phyloP scores from a whole-genome alignment of 495 filamentous ascomycete genomes.

The Chaetomidium leptoderma region DNA sequence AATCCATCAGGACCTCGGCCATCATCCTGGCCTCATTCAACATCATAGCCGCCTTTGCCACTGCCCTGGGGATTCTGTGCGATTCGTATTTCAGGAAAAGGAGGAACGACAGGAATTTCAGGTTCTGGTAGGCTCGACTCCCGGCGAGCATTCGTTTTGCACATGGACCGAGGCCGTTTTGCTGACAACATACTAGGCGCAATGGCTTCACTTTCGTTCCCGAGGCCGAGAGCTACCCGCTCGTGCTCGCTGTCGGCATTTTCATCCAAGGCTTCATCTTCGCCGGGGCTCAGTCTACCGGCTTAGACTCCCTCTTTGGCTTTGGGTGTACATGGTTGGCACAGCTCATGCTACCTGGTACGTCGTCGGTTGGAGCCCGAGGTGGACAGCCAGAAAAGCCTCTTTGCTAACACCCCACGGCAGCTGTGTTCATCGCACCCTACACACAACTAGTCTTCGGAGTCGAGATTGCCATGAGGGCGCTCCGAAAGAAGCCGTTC shows the following conservation, averaged over 20 bases:
- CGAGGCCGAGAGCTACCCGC: slow-evolving; percentile 40
- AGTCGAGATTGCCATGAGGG: slow-evolving; percentile 40
- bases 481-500: slow-evolving; percentile 40
- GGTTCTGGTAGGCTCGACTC: slow-evolving; percentile 27
- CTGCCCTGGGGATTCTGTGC: slow-evolving; percentile 42
- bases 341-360: slow-evolving; percentile 48
- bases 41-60: slow-evolving; percentile 44
- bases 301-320: slow-evolving; percentile 38
- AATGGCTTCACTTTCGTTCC: slow-evolving; percentile 39
- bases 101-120: slow-evolving; percentile 32
- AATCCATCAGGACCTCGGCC: slow-evolving; percentile 46
- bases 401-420: slow-evolving; percentile 15
- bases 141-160: not conserved
- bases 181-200: slow-evolving; percentile 25
- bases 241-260: slow-evolving; percentile 45
- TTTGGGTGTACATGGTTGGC: slow-evolving; percentile 40
- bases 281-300: slow-evolving; percentile 42
- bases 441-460: slow-evolving; percentile 46
- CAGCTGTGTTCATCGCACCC: slow-evolving; percentile 48
- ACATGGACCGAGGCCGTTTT: not conserved
- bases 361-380: slow-evolving; percentile 17
- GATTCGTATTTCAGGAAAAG: slow-evolving; percentile 39
- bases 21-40: slow-evolving; percentile 49
- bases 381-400: too few species aligned
- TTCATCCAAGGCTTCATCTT: slow-evolving; percentile 45